phyloP scores from a whole-genome alignment of 148 eudicot species.

The Linanthus parryae region DNA sequence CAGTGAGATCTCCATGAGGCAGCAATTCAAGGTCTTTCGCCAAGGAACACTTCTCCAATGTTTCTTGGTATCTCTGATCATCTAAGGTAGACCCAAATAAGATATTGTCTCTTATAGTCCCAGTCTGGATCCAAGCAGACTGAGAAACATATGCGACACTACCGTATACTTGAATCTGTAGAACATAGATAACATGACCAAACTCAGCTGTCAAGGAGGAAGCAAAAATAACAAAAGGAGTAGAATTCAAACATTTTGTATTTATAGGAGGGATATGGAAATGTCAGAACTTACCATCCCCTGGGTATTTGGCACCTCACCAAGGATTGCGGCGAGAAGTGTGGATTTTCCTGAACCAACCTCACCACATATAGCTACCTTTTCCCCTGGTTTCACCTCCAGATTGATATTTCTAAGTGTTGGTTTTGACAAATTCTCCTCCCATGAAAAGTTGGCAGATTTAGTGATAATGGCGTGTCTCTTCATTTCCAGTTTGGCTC shows the following conservation, averaged over 20 bases:
- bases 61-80: slow-evolving; percentile 52
- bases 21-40: slow-evolving; percentile 75
- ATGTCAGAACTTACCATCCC: slow-evolving; percentile 80
- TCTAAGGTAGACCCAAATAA: slow-evolving; percentile 65
- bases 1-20: slow-evolving; percentile 77
- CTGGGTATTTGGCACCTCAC: slow-evolving; percentile 63
- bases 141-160: slow-evolving; percentile 81
- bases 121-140: slow-evolving; percentile 93
- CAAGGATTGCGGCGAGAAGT: slow-evolving; percentile 72
- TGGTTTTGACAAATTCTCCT: slow-evolving; percentile 35
- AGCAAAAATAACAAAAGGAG: no score
- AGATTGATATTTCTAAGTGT: slow-evolving; percentile 51
- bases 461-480: slow-evolving; percentile 30
- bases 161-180: slow-evolving; percentile 66
- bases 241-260: no score
- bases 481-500: slow-evolving; percentile 5
- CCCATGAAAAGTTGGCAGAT: slow-evolving; percentile 77
- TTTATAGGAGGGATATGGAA: no score
- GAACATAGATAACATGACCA: neutral
- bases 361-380: slow-evolving; percentile 82
- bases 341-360: slow-evolving; percentile 95
- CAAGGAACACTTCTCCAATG: slow-evolving; percentile 63
- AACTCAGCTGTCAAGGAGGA: no score
- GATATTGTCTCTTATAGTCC: slow-evolving; percentile 73
- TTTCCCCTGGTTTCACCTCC: slow-evolving; percentile 54